Evolutionary conservation across 2,329 filamentous ascomycete species (phyloP), one percentile per base, ranked within the genome.

Genomic region (Polytolypa hystricis): DNA sequence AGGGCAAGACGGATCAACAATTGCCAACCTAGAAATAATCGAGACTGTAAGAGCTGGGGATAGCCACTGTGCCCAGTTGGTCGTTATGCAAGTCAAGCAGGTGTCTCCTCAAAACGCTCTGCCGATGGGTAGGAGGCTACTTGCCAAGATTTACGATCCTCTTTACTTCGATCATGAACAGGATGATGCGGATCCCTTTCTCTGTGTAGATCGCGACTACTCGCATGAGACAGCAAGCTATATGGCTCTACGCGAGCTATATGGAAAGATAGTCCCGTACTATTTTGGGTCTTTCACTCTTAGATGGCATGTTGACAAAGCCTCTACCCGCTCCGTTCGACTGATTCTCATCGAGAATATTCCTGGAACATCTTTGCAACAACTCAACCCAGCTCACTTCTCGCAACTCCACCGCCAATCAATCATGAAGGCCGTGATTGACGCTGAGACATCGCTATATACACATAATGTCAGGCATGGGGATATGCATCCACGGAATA

Each of bases 281-380:
- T 53, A 39, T 35, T 47, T 47, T 34, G 47, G 48, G 1, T 52
- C 46, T n/a, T 52, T 48, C 27, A 44, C 50, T 11, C 29, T 52
- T 10, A 32, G 36, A 34, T 33, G 51, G 16, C 18, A 42, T 27
- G 35, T 48, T 11, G 32, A 40, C n/a, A 12, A 18, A 14, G 5
- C 8, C n/a, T 11, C 36, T 16, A 38, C 37, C 19, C 42, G 42
- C 14, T 35, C 32, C 19, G 40, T 45, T 37, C 40, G 40, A 28
- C 25, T 45, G 11, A 42, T 45, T 23, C 35, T 45, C 2, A 37
- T 45, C 5, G 39, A 45, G 26, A 18, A 33, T 16, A 27, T 43
- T 28, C 18, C 29, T 25, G 38, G 40, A 3, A 16, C 9, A 3
- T 18, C 37, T 9, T 42, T 43, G 40, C 11, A 34, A 5, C 17